These are phyloP conservation scores for Torrubiella hemipterigena DNA, from an alignment of 2,329 filamentous ascomycete species.

Conservation along the genomic window DNA sequence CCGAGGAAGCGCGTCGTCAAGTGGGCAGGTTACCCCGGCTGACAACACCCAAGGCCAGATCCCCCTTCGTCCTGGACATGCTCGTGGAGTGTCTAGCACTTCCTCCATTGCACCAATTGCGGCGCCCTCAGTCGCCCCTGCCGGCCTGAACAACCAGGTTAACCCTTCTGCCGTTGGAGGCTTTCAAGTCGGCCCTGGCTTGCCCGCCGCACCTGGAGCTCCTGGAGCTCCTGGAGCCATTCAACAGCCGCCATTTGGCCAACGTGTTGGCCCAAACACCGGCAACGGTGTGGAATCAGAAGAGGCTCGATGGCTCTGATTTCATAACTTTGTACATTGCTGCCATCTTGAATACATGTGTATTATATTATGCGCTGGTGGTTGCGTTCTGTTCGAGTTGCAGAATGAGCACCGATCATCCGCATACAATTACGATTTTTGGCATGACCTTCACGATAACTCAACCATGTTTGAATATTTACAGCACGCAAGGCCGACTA, in stretches of 20 bases:
- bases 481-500: conserved; percentile 8
- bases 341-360: too few relatives aligned
- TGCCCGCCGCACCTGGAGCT: conserved; percentile 2
- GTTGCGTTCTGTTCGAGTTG: conserved; percentile 2
- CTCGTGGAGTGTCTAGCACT: conserved; percentile 29
- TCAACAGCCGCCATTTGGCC: conserved; percentile 17
- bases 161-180: too few relatives aligned
- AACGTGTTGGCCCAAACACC: conserved; percentile 13
- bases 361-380: conserved; percentile 4
- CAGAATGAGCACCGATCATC: too few relatives aligned
- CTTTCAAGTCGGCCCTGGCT: too few relatives aligned
- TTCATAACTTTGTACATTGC: conserved; percentile 11
- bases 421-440: conserved; percentile 22
- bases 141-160: too few relatives aligned
- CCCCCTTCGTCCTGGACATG: conserved; percentile 30
- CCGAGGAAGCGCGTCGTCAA: conserved; percentile 27
- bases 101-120: conserved; percentile 18
- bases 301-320: conserved; percentile 28
- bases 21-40: conserved; percentile 38
- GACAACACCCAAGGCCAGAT: conserved; percentile 44
- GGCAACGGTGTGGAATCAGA: conserved; percentile 16
- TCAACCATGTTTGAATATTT: conserved; percentile 22
- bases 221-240: conserved; percentile 4
- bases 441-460: conserved; percentile 29
- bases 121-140: too few relatives aligned